A percentile compares a stretch with the other conserved stretches of the same genome.
Conservation (phyloP, 331 rosid genomes). For the Rosa hybrid region DNA sequence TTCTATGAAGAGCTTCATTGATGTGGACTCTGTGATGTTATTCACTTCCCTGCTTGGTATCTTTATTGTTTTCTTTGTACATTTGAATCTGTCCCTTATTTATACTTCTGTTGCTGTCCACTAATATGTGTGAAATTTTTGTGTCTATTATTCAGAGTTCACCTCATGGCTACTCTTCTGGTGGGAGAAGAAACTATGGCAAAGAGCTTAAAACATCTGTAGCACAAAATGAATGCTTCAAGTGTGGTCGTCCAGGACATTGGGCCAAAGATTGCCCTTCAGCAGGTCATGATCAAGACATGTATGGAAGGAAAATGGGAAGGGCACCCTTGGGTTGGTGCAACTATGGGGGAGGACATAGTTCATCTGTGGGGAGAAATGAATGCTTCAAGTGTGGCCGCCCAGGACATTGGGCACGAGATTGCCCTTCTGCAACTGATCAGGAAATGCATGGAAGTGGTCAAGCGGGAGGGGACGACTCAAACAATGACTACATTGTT, state of each 20-base stretch:
- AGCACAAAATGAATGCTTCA: not conserved
- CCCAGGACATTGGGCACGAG: slow-evolving; percentile 97
- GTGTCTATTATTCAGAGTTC: not conserved
- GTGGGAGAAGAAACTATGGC: not conserved
- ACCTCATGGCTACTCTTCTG: not conserved
- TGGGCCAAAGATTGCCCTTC: not conserved
- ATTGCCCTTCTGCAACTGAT: slow-evolving; percentile 48
- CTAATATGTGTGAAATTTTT: not conserved
- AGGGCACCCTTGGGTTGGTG: slow-evolving; percentile 24
- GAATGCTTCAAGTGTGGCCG: slow-evolving; percentile 97
- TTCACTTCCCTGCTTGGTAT: not conserved
- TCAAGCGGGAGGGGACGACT: not conserved
- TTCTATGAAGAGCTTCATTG: not conserved
- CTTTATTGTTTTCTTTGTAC: not conserved
- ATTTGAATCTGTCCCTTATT: not conserved
- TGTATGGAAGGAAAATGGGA: not conserved
- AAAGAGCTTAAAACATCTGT: not conserved
- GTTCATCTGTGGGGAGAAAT: slow-evolving; percentile 65
- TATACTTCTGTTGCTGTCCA: not conserved
- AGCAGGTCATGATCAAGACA: not conserved
- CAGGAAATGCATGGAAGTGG: not conserved
- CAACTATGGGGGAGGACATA: slow-evolving; percentile 59
- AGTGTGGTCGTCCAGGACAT: not conserved
- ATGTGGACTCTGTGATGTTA: not conserved
- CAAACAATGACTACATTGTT: not conserved